Percentiles rank a stretch among this genome's conserved stretches.
Conservation (phyloP, 176 grass and related monocot species). For the Musa troglodytarum region DNA sequence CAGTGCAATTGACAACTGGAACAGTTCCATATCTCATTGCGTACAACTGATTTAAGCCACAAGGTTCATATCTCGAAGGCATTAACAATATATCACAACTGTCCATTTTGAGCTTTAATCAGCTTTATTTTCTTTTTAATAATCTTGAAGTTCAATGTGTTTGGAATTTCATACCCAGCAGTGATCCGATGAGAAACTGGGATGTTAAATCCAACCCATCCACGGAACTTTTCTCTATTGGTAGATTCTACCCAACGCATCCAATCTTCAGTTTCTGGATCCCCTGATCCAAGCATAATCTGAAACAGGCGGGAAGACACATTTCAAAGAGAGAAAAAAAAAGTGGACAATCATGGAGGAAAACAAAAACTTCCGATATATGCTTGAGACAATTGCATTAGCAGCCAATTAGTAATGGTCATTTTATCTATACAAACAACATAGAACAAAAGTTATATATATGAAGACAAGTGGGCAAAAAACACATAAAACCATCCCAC, state of each 20-base stretch:
- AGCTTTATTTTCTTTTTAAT: neutral
- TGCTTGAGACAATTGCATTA: no score
- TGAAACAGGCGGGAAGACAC: conserved; percentile 14
- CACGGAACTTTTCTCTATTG: conserved; percentile 72
- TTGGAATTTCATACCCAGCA: conserved; percentile 49
- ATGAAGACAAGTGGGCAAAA: no score
- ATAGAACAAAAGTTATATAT: no score
- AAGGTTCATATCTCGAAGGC: conserved; percentile 96
- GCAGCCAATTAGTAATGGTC: no score
- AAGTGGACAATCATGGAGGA: neutral
- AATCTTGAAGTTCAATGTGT: neutral
- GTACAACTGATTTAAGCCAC: conserved; percentile 93
- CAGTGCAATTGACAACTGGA: conserved; percentile 88
- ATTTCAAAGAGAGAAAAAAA: neutral
- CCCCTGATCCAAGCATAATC: conserved; percentile 97
- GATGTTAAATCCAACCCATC: conserved; percentile 99
- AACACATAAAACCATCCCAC: no score
- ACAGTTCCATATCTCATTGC: conserved; percentile 92
- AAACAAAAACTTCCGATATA: neutral
- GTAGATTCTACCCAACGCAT: conserved; percentile 68
- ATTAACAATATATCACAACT: conserved; percentile 97
- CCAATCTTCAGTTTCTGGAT: conserved; percentile 64
- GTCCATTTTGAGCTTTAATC: conserved; percentile 12
- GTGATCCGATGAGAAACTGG: conserved; percentile 90
- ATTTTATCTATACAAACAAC: no score